Conservation (phyloP, 306 rosid species). For the Argentina anserina region DNA sequence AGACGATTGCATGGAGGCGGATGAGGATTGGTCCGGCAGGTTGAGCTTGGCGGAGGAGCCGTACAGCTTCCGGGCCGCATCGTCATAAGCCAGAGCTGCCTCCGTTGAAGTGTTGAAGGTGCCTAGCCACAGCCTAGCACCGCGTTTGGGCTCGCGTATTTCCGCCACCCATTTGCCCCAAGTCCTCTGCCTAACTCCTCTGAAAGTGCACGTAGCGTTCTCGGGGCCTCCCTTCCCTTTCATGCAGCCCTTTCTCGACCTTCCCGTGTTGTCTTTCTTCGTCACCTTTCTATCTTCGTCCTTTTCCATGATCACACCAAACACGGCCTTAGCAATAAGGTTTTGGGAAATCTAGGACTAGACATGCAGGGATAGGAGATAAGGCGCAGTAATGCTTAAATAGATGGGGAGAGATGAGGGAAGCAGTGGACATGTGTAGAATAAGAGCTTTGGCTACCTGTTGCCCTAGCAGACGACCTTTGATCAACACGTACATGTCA, state of each 20-base stretch:
- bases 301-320: neutral
- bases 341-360: neutral
- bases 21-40: constrained; percentile 7
- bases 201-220: constrained; percentile 22
- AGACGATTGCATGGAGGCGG: neutral
- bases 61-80: constrained; percentile 22
- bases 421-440: constrained; percentile 15
- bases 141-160: constrained; percentile 29
- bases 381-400: neutral
- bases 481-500: constrained; percentile 14
- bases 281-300: neutral
- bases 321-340: neutral
- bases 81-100: constrained; percentile 33
- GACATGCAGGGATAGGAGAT: neutral
- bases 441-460: neutral
- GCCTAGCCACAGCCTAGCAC: constrained; percentile 34
- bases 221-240: constrained; percentile 38
- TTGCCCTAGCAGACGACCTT: neutral
- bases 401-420: neutral
- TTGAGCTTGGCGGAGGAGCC: constrained; percentile 30
- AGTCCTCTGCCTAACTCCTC: constrained; percentile 37
- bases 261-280: neutral
- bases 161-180: constrained; percentile 43
- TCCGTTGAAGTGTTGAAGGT: constrained; percentile 33
- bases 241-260: constrained; percentile 32